phyloP scores from a whole-genome alignment of 1,284 basidiomycete genomes.

The Pulveroboletus sp. region DNA sequence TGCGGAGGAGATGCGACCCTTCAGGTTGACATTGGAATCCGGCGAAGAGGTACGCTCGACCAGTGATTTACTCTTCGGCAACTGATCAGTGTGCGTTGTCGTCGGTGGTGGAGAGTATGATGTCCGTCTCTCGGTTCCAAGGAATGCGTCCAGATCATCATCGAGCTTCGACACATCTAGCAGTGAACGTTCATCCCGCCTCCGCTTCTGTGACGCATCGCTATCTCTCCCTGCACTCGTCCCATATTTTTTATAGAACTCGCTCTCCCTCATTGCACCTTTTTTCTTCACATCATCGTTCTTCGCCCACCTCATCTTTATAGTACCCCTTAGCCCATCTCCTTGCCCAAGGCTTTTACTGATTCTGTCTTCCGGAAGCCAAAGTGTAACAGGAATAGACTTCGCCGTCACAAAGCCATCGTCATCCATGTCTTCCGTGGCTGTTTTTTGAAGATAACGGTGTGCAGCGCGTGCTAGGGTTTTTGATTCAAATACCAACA shows the following conservation, averaged over 20 bases:
- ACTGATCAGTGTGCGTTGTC: slow-evolving; percentile 67
- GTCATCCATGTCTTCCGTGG: slow-evolving; percentile 51
- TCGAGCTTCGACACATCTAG: slow-evolving; percentile 37
- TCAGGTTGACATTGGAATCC: slow-evolving; percentile 42
- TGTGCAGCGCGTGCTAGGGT: slow-evolving; percentile 53
- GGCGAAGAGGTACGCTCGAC: slow-evolving; percentile 56
- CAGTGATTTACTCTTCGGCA: slow-evolving; percentile 50
- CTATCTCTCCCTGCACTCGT: slow-evolving; percentile 56
- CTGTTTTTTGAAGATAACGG: slow-evolving; percentile 50
- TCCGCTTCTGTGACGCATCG: slow-evolving; percentile 41
- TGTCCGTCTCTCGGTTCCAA: slow-evolving; percentile 44
- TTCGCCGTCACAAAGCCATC: slow-evolving; percentile 62
- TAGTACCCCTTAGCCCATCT: slow-evolving; percentile 59
- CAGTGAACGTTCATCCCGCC: slow-evolving; percentile 33
- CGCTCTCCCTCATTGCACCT: slow-evolving; percentile 65
- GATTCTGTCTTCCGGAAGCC: slow-evolving; percentile 78
- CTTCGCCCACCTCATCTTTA: slow-evolving; percentile 73
- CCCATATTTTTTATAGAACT: slow-evolving; percentile 77
- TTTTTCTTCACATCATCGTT: slow-evolving; percentile 70
- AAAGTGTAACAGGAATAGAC: slow-evolving; percentile 65
- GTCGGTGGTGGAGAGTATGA: slow-evolving; percentile 50
- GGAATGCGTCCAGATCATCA: slow-evolving; percentile 65
- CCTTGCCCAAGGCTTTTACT: slow-evolving; percentile 64
- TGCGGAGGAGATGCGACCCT: slow-evolving; percentile 46
- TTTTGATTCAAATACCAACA: slow-evolving; percentile 67